Evolutionary conservation across 2,329 filamentous ascomycete species (phyloP).

Genomic region (Diplodia seriata): DNA sequence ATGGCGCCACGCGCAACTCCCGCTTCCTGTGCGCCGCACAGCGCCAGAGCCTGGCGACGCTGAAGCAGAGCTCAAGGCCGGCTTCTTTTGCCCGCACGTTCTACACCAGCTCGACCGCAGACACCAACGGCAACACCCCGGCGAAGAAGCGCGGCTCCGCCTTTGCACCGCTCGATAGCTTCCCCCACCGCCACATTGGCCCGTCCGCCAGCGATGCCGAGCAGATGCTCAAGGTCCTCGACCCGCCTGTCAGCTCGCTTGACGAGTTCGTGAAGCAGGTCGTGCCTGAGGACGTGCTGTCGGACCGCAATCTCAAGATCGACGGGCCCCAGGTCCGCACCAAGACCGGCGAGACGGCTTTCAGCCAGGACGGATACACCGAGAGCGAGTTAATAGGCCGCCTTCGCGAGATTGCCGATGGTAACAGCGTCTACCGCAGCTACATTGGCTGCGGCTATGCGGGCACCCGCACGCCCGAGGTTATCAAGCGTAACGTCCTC

Average conservation of each 20-base stretch:
- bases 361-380: constrained; percentile 55
- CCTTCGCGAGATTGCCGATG: constrained; percentile 62
- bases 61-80: background rate
- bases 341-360: constrained; percentile 46
- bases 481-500: constrained; percentile 90
- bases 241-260: constrained; percentile 74
- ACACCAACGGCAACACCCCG: constrained; percentile 32
- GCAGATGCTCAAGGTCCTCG: constrained; percentile 80
- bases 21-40: constrained; percentile 3
- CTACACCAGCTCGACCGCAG: constrained; percentile 36
- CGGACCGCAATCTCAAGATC: constrained; percentile 67
- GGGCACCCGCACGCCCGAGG: constrained; percentile 81
- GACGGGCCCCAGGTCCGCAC: constrained; percentile 43
- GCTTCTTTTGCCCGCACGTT: constrained; percentile 30
- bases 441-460: constrained; percentile 92
- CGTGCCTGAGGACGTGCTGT: constrained; percentile 79
- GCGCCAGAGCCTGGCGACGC: constrained; percentile 6
- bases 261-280: constrained; percentile 88
- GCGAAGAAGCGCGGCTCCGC: constrained; percentile 29
- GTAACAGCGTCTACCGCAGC: constrained; percentile 69
- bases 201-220: constrained; percentile 72
- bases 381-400: constrained; percentile 66
- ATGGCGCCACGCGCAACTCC: constrained; percentile 14
- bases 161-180: constrained; percentile 64
- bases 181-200: constrained; percentile 85